Evolutionary conservation across 2,329 filamentous ascomycete species (phyloP), one percentile per base, ranked within the genome.

Genomic region (Pezizomycotina sp.): DNA sequence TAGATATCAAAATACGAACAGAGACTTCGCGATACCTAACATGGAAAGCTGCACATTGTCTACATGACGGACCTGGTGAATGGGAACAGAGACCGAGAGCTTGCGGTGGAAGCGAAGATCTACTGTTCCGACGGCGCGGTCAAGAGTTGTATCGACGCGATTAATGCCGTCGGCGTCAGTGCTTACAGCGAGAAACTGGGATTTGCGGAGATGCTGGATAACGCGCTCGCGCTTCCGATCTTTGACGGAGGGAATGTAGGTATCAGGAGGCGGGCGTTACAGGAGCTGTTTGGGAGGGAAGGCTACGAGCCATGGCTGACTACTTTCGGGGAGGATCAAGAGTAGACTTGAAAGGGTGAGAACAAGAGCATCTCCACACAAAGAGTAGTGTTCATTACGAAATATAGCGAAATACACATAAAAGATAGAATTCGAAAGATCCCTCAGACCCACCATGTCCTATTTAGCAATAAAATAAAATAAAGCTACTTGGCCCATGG

Each of bases 171-270:
- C 10, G 66, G 67, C 24, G 58, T 69, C 60, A 58, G 48, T 27
- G 54, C 52, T 0, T 66, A 65, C 41, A 54, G 57, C 14, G 50
- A 50, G 4, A 53, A 57, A 18, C 54, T 58, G 39, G 59, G 58
- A 2, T 67, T 66, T 44, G 49, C 56, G 2, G 54, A 57, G 15
- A 46, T 66, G 8, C 47, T 66, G 16, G 61, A 61, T 22, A 59
- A 59, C 41, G 64, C 61, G 1, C 55, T 62, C 42, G 60, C 57
- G 3, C 40, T 67, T 32, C 62, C 63, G 3, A 59, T 62, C 15
- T 68, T 69, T 36, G 65, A 69, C 40, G 64, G 65, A 1, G 65
- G 66, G 0, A 69, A 69, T 49, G 57, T 69, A 7, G 65, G 66
- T 0, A 60, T 69, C 5, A 53, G 65, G 25, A 57, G 64, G 33